A percentile compares a stretch with the other conserved stretches of the same genome.
phyloP scores from a whole-genome alignment of 2,329 filamentous ascomycete species.

The Monilinia fructigena region DNA sequence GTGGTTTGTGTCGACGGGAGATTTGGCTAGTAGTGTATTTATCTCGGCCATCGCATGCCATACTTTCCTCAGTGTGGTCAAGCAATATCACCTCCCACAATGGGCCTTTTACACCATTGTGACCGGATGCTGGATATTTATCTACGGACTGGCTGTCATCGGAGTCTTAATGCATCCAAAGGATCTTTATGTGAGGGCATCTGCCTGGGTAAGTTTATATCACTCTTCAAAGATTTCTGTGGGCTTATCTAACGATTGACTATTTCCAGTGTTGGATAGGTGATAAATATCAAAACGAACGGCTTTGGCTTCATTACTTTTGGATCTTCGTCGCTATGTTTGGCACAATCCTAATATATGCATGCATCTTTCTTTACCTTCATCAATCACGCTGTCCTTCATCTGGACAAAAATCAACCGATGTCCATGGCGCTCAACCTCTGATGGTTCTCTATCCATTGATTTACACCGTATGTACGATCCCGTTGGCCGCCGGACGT shows the following conservation, averaged over 20 bases:
- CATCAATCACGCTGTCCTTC: slow-evolving; percentile 15
- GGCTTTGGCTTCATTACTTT: slow-evolving; percentile 61
- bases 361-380: slow-evolving; percentile 38
- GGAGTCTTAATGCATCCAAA: slow-evolving; percentile 43
- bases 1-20: slow-evolving; percentile 66
- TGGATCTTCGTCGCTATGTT: slow-evolving; percentile 60
- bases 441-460: slow-evolving; percentile 67
- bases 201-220: slow-evolving; percentile 54
- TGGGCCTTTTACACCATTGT: slow-evolving; percentile 52
- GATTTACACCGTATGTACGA: slow-evolving; percentile 68
- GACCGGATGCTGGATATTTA: slow-evolving; percentile 55
- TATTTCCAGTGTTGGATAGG: slow-evolving; percentile 62
- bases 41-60: slow-evolving; percentile 65
- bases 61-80: slow-evolving; percentile 63
- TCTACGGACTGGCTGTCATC: slow-evolving; percentile 56
- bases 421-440: slow-evolving; percentile 32
- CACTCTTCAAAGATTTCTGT: not conserved
- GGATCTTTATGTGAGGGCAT: slow-evolving; percentile 61
- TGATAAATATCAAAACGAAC: slow-evolving; percentile 51
- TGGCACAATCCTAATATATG: slow-evolving; percentile 50
- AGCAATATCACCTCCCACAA: slow-evolving; percentile 52
- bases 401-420: not conserved
- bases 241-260: slow-evolving; percentile 1
- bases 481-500: slow-evolving; percentile 63
- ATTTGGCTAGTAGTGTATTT: slow-evolving; percentile 65